Evolutionary conservation across 106 monocot species (phyloP).

Genomic region (Dioscorea zingiberensis): DNA sequence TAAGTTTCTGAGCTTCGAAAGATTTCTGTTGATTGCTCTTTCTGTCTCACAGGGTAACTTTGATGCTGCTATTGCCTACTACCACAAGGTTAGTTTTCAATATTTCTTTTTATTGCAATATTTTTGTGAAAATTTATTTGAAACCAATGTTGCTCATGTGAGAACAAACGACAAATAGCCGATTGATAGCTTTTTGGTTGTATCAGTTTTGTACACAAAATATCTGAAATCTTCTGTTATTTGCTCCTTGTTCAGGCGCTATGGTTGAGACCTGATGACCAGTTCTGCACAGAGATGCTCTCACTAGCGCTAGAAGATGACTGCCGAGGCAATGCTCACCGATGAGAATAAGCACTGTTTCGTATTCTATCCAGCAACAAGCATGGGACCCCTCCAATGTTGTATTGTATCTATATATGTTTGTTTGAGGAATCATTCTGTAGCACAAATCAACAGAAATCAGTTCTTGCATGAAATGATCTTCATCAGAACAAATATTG

Average conservation of each 20-base stretch:
- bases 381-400: too few species aligned
- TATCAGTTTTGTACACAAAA: neutral
- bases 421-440: too few species aligned
- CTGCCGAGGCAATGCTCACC: neutral
- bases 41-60: conserved; percentile 14
- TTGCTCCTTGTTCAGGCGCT: conserved; percentile 32
- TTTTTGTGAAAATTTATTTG: neutral
- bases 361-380: too few species aligned
- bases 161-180: neutral
- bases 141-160: neutral
- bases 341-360: too few species aligned
- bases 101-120: neutral
- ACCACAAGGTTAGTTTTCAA: conserved; percentile 32
- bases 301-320: conserved; percentile 50
- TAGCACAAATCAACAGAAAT: too few species aligned
- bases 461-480: too few species aligned
- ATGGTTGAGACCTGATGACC: conserved; percentile 69
- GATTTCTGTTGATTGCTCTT: too few species aligned
- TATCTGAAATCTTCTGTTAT: neutral
- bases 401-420: too few species aligned
- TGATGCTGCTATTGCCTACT: conserved; percentile 50
- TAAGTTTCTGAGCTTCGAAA: neutral
- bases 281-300: conserved; percentile 79
- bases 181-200: neutral
- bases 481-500: too few species aligned